Percentiles rank a stretch among this genome's conserved stretches.
Evolutionary conservation across 495 filamentous ascomycete genomes (phyloP).

Genomic region (Staphylotrichum longicolle): DNA sequence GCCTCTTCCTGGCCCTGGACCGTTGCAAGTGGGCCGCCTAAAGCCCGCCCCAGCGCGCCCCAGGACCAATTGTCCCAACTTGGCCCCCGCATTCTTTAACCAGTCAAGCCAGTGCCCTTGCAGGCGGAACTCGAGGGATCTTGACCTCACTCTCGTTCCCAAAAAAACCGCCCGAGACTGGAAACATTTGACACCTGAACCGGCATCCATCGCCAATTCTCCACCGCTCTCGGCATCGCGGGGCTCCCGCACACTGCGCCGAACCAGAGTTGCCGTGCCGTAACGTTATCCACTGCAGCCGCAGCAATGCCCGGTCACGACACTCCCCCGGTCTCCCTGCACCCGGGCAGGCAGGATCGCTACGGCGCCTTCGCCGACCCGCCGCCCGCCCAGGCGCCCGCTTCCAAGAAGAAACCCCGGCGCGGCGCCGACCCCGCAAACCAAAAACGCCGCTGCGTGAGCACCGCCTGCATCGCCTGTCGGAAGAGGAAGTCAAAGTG

Average conservation of each 20-base stretch:
- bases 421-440: slow-evolving; percentile 48
- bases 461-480: slow-evolving; percentile 90
- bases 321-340: slow-evolving; percentile 2
- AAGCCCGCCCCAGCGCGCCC: no score
- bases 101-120: neutral
- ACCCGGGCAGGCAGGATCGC: slow-evolving; percentile 34
- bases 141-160: slow-evolving; percentile 1
- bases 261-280: neutral
- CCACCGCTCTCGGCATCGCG: slow-evolving; percentile 12
- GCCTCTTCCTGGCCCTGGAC: neutral
- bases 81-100: slow-evolving; percentile 2
- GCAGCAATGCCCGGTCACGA: slow-evolving; percentile 14
- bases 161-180: neutral
- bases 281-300: neutral
- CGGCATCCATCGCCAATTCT: slow-evolving; percentile 1
- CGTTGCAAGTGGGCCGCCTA: slow-evolving; percentile 8
- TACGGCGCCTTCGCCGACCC: slow-evolving; percentile 14
- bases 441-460: slow-evolving; percentile 84
- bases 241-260: slow-evolving; percentile 5
- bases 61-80: no score
- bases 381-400: slow-evolving; percentile 14
- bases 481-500: slow-evolving; percentile 92
- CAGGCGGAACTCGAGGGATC: no score
- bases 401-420: slow-evolving; percentile 51
- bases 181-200: neutral